These are phyloP conservation scores for Meripilus lineatus DNA, from an alignment of 1,284 basidiomycete species.

Conservation along the genomic window DNA sequence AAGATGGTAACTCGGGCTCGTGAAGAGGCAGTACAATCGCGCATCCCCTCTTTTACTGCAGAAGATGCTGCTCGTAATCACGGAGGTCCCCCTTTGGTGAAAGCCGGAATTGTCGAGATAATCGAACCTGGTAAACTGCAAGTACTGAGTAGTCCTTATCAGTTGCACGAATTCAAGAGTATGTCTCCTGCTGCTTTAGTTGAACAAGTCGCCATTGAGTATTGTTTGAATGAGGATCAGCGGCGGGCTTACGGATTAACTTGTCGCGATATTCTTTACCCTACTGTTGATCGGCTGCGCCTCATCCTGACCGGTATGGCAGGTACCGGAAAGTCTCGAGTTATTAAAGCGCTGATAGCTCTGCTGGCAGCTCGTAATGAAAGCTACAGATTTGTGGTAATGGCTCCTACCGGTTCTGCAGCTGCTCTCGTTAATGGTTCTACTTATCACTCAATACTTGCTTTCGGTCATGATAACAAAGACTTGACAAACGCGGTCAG, in stretches of 20 bases:
- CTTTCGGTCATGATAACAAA: no score
- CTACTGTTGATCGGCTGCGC: constrained; percentile 18
- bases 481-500: no score
- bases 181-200: no score
- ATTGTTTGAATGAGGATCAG: constrained; percentile 28
- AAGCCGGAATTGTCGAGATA: no score
- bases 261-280: constrained; percentile 23
- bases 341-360: constrained; percentile 29
- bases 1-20: no score
- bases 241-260: constrained; percentile 29
- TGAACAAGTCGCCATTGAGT: background rate
- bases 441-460: constrained; percentile 33
- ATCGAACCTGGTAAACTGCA: no score
- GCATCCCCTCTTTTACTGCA: no score
- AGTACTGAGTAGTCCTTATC: no score
- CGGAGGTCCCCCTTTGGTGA: no score
- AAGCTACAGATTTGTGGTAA: constrained; percentile 21
- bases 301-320: constrained; percentile 36
- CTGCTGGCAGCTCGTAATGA: constrained; percentile 26
- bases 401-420: constrained; percentile 35
- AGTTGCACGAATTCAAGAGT: no score
- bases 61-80: no score
- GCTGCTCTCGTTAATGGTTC: constrained; percentile 32
- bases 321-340: constrained; percentile 39
- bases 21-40: no score